Evolutionary conservation across 2,329 filamentous ascomycete species (phyloP).

Genomic region (Ilyonectria mors-panacis): DNA sequence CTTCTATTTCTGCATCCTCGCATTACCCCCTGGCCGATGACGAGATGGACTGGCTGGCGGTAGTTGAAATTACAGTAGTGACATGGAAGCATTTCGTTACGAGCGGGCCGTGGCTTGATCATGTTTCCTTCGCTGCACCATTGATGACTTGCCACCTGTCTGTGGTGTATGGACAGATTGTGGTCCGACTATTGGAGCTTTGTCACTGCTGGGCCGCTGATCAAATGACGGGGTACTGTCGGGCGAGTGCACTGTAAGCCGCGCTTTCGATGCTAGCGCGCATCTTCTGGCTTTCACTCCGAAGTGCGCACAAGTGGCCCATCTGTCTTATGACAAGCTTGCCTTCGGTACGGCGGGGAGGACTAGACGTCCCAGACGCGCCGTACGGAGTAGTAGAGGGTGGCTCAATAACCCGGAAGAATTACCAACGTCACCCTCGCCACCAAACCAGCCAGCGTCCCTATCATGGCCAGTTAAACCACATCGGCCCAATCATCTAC

Average conservation of each 20-base stretch:
- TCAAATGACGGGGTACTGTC: constrained; percentile 1
- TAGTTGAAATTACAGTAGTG: constrained; percentile 2
- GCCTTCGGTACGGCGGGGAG: background rate
- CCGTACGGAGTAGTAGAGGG: too few relatives aligned
- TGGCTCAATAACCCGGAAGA: constrained; percentile 9
- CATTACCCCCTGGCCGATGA: background rate
- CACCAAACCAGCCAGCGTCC: constrained; percentile 6
- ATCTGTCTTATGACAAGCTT: constrained; percentile 3
- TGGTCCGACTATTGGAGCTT: constrained; percentile 29
- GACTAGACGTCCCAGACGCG: background rate
- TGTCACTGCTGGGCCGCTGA: constrained; percentile 22
- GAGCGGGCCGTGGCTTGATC: constrained; percentile 13
- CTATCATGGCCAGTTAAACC: constrained; percentile 4
- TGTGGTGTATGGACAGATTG: constrained; percentile 39
- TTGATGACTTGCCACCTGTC: constrained; percentile 45
- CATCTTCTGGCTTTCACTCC: background rate
- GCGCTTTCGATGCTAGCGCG: background rate
- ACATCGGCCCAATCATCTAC: constrained; percentile 16
- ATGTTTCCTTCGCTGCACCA: constrained; percentile 26
- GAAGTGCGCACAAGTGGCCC: constrained; percentile 3
- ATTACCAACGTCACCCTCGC: constrained; percentile 5
- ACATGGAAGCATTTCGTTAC: constrained; percentile 3
- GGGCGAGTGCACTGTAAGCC: background rate
- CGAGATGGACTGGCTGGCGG: constrained; percentile 9
- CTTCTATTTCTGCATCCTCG: constrained; percentile 16